Conservation (phyloP, 106 monocot genomes). For the Agapanthus africanus region DNA sequence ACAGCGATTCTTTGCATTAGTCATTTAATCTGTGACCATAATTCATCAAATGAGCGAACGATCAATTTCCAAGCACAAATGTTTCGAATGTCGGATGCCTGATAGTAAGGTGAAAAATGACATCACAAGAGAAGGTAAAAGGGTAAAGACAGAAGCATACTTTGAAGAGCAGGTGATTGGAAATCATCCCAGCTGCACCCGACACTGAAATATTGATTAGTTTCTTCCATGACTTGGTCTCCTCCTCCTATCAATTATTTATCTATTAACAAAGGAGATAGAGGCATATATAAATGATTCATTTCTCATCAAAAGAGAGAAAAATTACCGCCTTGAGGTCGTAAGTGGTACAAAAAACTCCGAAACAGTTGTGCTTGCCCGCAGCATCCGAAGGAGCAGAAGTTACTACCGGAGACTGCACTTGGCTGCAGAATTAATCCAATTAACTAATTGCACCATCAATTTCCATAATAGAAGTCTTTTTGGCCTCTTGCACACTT, state of each 20-base stretch:
- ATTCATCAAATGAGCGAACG: too few relatives aligned
- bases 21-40: too few relatives aligned
- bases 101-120: too few relatives aligned
- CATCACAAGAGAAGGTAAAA: not conserved
- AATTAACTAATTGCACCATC: too few relatives aligned
- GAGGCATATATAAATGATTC: too few relatives aligned
- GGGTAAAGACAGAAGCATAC: slow-evolving; percentile 11
- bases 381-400: not conserved
- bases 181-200: slow-evolving; percentile 99
- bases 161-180: slow-evolving; percentile 97
- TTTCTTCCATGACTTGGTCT: slow-evolving; percentile 94
- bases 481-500: too few relatives aligned
- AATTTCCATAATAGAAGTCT: too few relatives aligned
- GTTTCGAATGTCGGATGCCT: too few relatives aligned
- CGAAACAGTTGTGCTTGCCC: slow-evolving; percentile 51
- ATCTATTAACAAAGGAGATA: too few relatives aligned
- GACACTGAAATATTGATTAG: slow-evolving; percentile 79
- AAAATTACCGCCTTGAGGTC: slow-evolving; percentile 60
- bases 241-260: slow-evolving; percentile 59
- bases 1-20: too few relatives aligned
- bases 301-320: too few relatives aligned
- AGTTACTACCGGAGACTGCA: slow-evolving; percentile 29
- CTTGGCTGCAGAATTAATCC: slow-evolving; percentile 46
- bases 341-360: slow-evolving; percentile 85
- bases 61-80: too few relatives aligned